Evolutionary conservation across 495 filamentous ascomycete species (phyloP), one percentile per base, ranked within the genome.

Genomic region (Acidiella bohemica): DNA sequence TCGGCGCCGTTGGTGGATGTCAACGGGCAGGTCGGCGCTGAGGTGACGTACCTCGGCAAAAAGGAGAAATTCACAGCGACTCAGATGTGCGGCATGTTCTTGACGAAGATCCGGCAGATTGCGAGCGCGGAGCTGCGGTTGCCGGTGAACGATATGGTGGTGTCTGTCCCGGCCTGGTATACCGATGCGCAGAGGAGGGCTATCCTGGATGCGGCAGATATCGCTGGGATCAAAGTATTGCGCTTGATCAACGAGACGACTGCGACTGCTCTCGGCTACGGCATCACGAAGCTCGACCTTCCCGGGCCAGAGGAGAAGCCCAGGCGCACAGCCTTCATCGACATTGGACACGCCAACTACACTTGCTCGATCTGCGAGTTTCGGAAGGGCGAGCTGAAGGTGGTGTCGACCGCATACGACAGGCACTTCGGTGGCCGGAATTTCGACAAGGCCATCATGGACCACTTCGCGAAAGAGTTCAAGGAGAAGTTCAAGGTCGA

Each of bases 181-280:
- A 94, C 87, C 47, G 90, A 99, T 63, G 63, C 78, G 36, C 90
- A 99, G 68, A 80, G 90, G 55, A 72, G 90, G 42, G 73, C 73
- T 41, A 68, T 99, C 45, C 68, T 96, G 51, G 90, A 99, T 60
- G 92, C 92, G 32, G 75, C 84, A 53, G 90, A 96, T 52, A 87
- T 99, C 53, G 82, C 90, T 34, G 88, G 90, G 35, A 67, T 99
- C 49, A 95, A 93, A 67, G 67, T 84, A 5, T 75, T 99, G 48
- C 76, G 92, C 44, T 70, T 99, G 35, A 88, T 99, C 70, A 96
- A 99, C 67, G 92, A 96, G 64, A 96, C 87, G 39, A 96, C 90
- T 31, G 90, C 90, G 39, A 86, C 84, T 43, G 90, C 90, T 27
- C 76, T 99, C 37, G 90, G 90, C 44, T 99, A 84, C 52, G 92